Conservation (phyloP, 192 early-diverging fungal species). For the Coemansia sp. region DNA sequence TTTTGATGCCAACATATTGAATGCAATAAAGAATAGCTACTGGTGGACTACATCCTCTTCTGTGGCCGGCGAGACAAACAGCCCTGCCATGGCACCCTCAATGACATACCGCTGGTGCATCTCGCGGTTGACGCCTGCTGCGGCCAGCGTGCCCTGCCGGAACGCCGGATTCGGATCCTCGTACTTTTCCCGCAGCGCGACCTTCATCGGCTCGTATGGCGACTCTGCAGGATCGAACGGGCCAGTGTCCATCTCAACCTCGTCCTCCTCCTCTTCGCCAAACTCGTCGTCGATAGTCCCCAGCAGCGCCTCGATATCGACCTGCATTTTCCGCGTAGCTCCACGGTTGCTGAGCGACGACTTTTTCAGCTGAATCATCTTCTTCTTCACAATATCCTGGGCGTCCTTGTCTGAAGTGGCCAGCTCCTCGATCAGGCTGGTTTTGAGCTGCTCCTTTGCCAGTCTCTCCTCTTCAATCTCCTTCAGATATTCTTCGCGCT, state of each 20-base stretch:
- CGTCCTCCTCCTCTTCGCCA: constrained; percentile 18
- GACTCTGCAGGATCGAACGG: constrained; percentile 46
- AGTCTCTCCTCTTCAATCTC: constrained; percentile 71
- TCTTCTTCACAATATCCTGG: constrained; percentile 44
- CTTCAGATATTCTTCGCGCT: constrained; percentile 67
- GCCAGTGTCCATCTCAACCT: constrained; percentile 14
- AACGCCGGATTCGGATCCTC: constrained; percentile 41
- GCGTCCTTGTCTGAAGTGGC: constrained; percentile 48
- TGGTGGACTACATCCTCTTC: neutral
- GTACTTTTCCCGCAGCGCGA: constrained; percentile 29
- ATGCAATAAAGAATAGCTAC: neutral
- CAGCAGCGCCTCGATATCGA: constrained; percentile 34
- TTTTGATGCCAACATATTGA: neutral
- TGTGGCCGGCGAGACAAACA: constrained; percentile 27
- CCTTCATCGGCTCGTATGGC: constrained; percentile 37
- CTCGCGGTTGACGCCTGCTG: constrained; percentile 50
- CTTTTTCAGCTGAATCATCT: constrained; percentile 43
- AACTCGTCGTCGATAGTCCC: constrained; percentile 20
- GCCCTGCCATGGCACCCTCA: constrained; percentile 45
- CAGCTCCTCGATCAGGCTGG: constrained; percentile 72
- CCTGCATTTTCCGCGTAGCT: constrained; percentile 16
- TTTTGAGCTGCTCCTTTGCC: constrained; percentile 63
- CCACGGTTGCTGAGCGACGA: constrained; percentile 39
- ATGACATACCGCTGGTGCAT: constrained; percentile 48
- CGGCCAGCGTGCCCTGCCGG: constrained; percentile 33